Evolutionary conservation across 2,329 filamentous ascomycete genomes (phyloP), one percentile per base, ranked within the genome.

Genomic region (Aspergillus pseudonomiae): DNA sequence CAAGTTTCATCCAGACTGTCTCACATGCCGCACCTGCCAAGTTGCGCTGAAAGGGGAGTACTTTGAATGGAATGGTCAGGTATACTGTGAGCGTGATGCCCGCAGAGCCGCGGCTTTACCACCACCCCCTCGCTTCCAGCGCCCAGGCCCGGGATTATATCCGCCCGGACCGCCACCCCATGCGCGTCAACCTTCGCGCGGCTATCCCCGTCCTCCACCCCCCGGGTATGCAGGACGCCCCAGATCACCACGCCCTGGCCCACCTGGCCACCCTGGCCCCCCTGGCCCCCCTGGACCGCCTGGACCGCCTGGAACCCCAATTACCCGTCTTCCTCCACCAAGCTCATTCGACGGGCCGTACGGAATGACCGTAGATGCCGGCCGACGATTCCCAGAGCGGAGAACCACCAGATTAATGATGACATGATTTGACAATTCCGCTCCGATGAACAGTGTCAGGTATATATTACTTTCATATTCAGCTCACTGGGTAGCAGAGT

Each of bases 41-140:
- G 79, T 87, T 54, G 87, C 90, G 2, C 83, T 98, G 14, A 85
- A 86, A 24, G 90, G 94, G 52, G 94, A 95, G 65, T 98, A 98
- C 77, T 97, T 95, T 72, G 94, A 98, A 76, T 90, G 97, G 69
- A 88, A 87, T 46, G 92, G 92, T 28, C 84, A 82, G 52, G 88
- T 91, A 0, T 97, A 91, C 75, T 99, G 94, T 77, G 94, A 98
- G 78, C 87, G 89, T 52, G 93, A 98, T 75, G 94, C 93, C 5
- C 89, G 89, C 76, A 82, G 84, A 61, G 82, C 82, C n/a, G 80
- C 79, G 52, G 71, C 79, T 68, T 69, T 77, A 70, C 66, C 77
- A 65, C 68, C 74, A 69, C 69, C 75, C 75, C 79, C 78, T 45
- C 78, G 72, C 43, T 61, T 65, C 59, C 80, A 68, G n/a, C 72